These are phyloP conservation scores for Nothophytophthora sp. DNA, from an alignment of 352 stramenopile species.

Conservation along the genomic window DNA sequence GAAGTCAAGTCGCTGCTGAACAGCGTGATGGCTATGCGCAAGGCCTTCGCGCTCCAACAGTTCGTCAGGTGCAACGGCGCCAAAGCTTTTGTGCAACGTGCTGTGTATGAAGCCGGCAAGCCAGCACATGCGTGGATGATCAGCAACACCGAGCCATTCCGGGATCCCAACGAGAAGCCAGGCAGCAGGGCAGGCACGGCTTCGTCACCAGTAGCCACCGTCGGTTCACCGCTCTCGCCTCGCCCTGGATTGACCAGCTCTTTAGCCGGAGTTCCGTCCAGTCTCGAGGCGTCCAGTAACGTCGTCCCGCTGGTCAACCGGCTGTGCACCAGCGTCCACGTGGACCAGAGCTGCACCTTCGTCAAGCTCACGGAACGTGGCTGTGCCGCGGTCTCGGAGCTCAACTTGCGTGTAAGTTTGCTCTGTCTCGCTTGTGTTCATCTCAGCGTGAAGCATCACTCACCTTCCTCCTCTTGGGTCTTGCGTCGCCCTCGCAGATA, in stretches of 20 bases:
- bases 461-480: neutral
- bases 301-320: slow-evolving; percentile 43
- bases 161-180: slow-evolving; percentile 32
- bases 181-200: no score
- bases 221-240: slow-evolving; percentile 9
- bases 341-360: slow-evolving; percentile 73
- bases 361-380: slow-evolving; percentile 79
- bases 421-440: no score
- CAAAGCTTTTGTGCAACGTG: slow-evolving; percentile 71
- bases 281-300: slow-evolving; percentile 4
- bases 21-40: slow-evolving; percentile 57
- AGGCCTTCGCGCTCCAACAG: slow-evolving; percentile 73
- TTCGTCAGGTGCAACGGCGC: slow-evolving; percentile 73
- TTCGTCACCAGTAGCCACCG: slow-evolving; percentile 7
- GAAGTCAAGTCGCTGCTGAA: slow-evolving; percentile 75
- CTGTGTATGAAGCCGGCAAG: slow-evolving; percentile 64
- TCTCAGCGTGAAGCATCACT: no score
- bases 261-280: slow-evolving; percentile 4
- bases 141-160: slow-evolving; percentile 62
- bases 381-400: slow-evolving; percentile 61
- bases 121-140: slow-evolving; percentile 79
- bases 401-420: slow-evolving; percentile 61
- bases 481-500: slow-evolving; percentile 33
- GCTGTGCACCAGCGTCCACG: slow-evolving; percentile 63
- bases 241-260: slow-evolving; percentile 13